phyloP scores from a whole-genome alignment of 495 filamentous ascomycete species.

The Tricharina praecox region DNA sequence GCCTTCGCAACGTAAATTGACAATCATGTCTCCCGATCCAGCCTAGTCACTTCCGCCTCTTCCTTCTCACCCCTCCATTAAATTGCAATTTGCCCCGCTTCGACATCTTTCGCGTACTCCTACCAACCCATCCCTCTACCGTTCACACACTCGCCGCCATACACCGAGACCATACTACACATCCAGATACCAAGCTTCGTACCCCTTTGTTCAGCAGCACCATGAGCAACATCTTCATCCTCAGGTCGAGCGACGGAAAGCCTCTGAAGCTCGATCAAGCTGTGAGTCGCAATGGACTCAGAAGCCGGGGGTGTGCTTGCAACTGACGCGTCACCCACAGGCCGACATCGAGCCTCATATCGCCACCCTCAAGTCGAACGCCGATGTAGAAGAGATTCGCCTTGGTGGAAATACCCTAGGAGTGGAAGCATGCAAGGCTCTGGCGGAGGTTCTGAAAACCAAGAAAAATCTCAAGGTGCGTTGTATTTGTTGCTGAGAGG shows the following conservation, averaged over 20 bases:
- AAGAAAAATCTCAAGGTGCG: constrained; percentile 61
- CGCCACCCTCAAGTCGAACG: constrained; percentile 47
- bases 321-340: constrained; percentile 6
- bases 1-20: too few species aligned
- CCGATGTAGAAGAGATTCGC: constrained; percentile 65
- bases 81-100: too few species aligned
- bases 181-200: too few species aligned
- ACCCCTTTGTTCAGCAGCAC: too few species aligned
- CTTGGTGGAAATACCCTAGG: constrained; percentile 83
- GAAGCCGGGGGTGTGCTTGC: neutral
- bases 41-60: too few species aligned
- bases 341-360: constrained; percentile 77
- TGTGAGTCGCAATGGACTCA: constrained; percentile 10
- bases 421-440: constrained; percentile 63
- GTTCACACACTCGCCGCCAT: too few species aligned
- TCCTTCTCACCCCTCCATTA: too few species aligned
- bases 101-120: too few species aligned
- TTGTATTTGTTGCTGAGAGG: neutral
- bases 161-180: too few species aligned
- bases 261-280: constrained; percentile 80
- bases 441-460: constrained; percentile 60
- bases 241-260: constrained; percentile 49
- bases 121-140: too few species aligned
- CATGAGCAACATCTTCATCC: constrained; percentile 59
- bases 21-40: too few species aligned